Base-by-base conservation (phyloP, 2,329 filamentous ascomycete species). In the Neofusicoccum parvum region DNA sequence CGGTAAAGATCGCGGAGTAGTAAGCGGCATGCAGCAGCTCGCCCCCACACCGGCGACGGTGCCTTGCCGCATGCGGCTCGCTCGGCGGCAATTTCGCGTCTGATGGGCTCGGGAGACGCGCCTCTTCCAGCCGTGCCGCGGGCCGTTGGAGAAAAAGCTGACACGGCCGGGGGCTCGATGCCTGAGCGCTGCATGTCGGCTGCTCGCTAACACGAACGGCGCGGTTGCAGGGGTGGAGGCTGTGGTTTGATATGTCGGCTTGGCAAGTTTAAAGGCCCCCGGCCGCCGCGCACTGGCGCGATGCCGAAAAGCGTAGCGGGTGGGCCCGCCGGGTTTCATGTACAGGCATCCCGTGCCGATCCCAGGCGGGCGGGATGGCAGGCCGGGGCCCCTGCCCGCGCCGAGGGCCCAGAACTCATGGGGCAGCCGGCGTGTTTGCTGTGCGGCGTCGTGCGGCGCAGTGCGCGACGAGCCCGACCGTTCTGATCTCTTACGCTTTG, bases 281-380 rank as follows among this genome's bases (percentile, higher is more conserved):
- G 3, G 49, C 48, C 7, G 36, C 17, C 50, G 50, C 50, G 14
- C 37, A 11, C 53, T 11, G 27, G 12, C 39, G 20, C 27, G 39
- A 17, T 45, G 5, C 37, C 53, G 32, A 43, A 41, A 27, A 20
- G 34, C 53, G 53, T 37, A 45, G 27, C 20, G 17, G 37, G 12
- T n/a, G 53, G 37, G 17, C 7, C 36, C 14, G 6, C 6, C 20
- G 20, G 23, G 53, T 58, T 58, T 58, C 53, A 58, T 27, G 14
- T 58, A 34, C 36, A 58, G 53, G 39, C 39, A 58, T 58, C 39
- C 53, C 53, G 53, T 34, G 53, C 39, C 53, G 53, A 58, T 45
- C 37, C 53, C 53, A 58, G 20, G 20, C 20, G 20, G 20, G 20
- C 20, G 20, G 20, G 20, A 20, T 20, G 20, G 20, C 20, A 20